Base-by-base conservation (phyloP, 164 flowering plant species). In the Echeveria elegans region DNA sequence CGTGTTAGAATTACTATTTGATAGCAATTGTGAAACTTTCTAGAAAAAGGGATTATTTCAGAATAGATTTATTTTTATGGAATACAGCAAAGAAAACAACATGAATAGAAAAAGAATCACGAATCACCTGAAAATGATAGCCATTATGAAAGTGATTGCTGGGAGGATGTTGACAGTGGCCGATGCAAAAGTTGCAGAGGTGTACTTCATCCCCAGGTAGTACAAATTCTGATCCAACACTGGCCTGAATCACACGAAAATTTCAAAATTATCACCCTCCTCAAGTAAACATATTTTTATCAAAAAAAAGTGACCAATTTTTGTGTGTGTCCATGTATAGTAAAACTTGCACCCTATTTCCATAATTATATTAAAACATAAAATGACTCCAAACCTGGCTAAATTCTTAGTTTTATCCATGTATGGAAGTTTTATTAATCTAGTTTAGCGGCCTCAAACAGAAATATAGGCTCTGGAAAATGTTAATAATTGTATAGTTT, bases 141-240 rank as follows among this genome's bases (percentile, higher is more conserved):
- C 97, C 88, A 91, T 74, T 4, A 86, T 70, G 77, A 94, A 94
- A 70, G 98, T 91, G n/a, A 89, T 64, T 40, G 91, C 97, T 0
- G 98, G 98, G 1, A 89, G 78, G 37, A 86, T 72, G 69, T 94
- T 94, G 68, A 74, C 72, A 10, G 75, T 76, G 24, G 96, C 91
- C 0, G 96, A 82, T 0, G 91, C 74, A 72, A 85, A 83, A 11
- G 95, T 89, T 61, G 98, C 90, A 9, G 96, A 81, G 2, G 98
- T 90, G 65, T 72, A 72, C 69, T 81, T 75, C 90, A 93, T 72
- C 28, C 97, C 95, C 60, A 82, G 48, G 62, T 81, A 82, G 77
- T 88, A 93, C 32, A 93, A 69, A 74, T 93, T 88, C 67, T 88
- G 98, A 78, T 89, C 94, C 14, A 93, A 65, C 75, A 90, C 94